Conservation (phyloP, 2,329 filamentous ascomycete species). For the Pseudopithomyces maydicus region DNA sequence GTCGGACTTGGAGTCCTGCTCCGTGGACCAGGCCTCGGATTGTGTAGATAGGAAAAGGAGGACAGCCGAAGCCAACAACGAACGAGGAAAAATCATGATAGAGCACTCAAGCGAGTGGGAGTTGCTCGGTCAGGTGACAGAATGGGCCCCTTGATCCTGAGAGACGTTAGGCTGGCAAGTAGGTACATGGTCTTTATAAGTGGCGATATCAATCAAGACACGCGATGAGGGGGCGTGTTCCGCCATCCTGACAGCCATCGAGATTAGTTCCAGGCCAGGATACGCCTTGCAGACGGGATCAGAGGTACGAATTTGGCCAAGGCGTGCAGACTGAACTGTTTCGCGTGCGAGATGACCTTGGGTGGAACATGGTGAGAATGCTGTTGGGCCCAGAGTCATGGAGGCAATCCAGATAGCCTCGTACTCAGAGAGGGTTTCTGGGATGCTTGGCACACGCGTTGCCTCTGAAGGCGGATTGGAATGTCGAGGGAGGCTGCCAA, state of each 20-base stretch:
- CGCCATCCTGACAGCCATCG: slow-evolving; percentile 32
- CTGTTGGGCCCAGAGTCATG: too few species aligned
- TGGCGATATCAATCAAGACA: slow-evolving; percentile 13
- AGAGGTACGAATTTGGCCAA: slow-evolving; percentile 31
- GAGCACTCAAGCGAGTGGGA: slow-evolving; percentile 42
- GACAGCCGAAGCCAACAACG: slow-evolving; percentile 35
- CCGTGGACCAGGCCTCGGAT: slow-evolving; percentile 23
- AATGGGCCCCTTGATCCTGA: slow-evolving; percentile 19
- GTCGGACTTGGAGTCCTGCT: slow-evolving; percentile 12
- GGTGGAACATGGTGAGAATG: slow-evolving; percentile 21
- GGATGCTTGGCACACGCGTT: slow-evolving; percentile 27
- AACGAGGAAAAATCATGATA: slow-evolving; percentile 41
- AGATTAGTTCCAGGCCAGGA: slow-evolving; percentile 33
- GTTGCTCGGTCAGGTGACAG: slow-evolving; percentile 30
- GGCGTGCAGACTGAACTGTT: slow-evolving; percentile 25
- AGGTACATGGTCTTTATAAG: slow-evolving; percentile 35
- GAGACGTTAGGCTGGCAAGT: slow-evolving; percentile 19
- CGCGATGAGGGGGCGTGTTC: slow-evolving; percentile 13
- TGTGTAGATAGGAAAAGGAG: slow-evolving; percentile 34
- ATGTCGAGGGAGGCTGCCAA: slow-evolving; percentile 30
- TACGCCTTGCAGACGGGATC: slow-evolving; percentile 43
- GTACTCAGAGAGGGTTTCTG: slow-evolving; percentile 18
- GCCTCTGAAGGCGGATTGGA: slow-evolving; percentile 26
- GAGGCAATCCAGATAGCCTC: slow-evolving; percentile 25
- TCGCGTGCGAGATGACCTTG: slow-evolving; percentile 34